Conservation (phyloP, 2,329 filamentous ascomycete genomes). For the Fusarium staphyleae region DNA sequence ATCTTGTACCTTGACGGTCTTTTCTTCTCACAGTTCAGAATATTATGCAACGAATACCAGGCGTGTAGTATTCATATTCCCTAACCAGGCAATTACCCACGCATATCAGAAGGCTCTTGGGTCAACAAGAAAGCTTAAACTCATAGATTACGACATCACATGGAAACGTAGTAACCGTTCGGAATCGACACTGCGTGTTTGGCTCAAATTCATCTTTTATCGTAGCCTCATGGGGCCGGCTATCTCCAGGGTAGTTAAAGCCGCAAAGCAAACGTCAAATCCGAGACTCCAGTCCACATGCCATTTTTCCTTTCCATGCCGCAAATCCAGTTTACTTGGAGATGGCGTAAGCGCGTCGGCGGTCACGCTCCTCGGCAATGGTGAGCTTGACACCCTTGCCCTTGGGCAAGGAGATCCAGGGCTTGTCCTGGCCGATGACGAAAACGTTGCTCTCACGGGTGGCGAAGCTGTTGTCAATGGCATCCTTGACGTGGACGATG, state of each 20-base stretch:
- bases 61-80: too few relatives aligned
- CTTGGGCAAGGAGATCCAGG: conserved; percentile 99
- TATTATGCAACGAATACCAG: too few relatives aligned
- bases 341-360: conserved; percentile 75
- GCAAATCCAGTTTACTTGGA: conserved; percentile 55
- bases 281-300: conserved; percentile 52
- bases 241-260: conserved; percentile 45
- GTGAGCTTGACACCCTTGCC: conserved; percentile 99
- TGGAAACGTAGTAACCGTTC: conserved; percentile 2
- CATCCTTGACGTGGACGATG: conserved; percentile 99
- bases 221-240: conserved; percentile 47
- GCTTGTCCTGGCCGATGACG: conserved; percentile 98
- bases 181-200: conserved; percentile 41
- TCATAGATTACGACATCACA: conserved; percentile 1
- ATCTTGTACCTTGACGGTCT: too few relatives aligned
- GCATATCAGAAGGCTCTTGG: too few relatives aligned
- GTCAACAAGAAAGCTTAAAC: too few relatives aligned
- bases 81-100: too few relatives aligned
- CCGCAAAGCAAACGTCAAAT: conserved; percentile 49
- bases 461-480: conserved; percentile 99
- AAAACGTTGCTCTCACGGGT: conserved; percentile 99
- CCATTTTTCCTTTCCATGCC: conserved; percentile 42
- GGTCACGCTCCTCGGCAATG: conserved; percentile 99
- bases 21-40: too few relatives aligned
- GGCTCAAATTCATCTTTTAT: conserved; percentile 49